Conservation (phyloP, 73 alveolate genomes). For the Stentor coeruleus region DNA sequence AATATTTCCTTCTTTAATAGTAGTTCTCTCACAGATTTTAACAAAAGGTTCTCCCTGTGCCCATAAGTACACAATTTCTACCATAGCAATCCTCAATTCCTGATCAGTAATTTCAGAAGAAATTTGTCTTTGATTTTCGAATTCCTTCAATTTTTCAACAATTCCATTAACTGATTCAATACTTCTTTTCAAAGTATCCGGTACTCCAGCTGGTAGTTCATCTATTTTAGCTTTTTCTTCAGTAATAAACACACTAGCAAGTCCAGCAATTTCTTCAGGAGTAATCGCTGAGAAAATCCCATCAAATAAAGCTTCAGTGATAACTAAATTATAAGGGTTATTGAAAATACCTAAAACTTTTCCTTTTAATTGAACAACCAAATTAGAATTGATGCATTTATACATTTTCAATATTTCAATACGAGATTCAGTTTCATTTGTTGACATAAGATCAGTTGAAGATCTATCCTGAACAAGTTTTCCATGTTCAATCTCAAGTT, state of each 20-base stretch:
- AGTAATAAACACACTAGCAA: conserved; percentile 3
- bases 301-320: background rate
- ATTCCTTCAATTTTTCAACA: background rate
- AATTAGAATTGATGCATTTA: background rate
- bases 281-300: background rate
- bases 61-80: conserved; percentile 67
- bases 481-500: background rate
- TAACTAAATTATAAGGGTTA: conserved; percentile 16
- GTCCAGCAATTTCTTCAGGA: background rate
- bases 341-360: conserved; percentile 16
- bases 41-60: conserved; percentile 55
- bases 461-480: background rate
- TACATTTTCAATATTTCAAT: background rate
- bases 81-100: conserved; percentile 44
- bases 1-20: conserved; percentile 61
- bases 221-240: conserved; percentile 19
- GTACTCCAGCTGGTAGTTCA: background rate
- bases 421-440: conserved; percentile 9
- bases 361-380: conserved; percentile 4
- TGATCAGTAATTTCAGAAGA: conserved; percentile 23
- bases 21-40: conserved; percentile 42
- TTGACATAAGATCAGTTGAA: background rate
- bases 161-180: background rate
- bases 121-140: conserved; percentile 8
- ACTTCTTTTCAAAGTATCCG: background rate